These are phyloP conservation scores for Cordyceps pruinosa DNA, from an alignment of 2,329 filamentous ascomycete species.

Conservation along the genomic window DNA sequence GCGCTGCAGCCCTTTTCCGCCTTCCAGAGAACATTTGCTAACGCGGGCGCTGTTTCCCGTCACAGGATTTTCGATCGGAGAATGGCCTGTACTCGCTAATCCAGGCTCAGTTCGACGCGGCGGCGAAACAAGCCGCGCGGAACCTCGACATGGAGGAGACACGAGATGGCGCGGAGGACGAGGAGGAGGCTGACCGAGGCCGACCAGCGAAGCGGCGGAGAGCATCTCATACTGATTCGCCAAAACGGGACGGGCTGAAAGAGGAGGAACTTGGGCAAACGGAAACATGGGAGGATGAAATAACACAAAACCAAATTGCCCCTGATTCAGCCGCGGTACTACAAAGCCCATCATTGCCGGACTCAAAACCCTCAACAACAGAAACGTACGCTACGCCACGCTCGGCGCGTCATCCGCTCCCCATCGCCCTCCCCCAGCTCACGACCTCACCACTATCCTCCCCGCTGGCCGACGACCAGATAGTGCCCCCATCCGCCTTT, in stretches of 20 bases:
- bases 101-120: slow-evolving; percentile 57
- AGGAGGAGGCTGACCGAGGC: neutral
- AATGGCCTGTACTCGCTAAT: slow-evolving; percentile 68
- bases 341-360: slow-evolving; percentile 7
- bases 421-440: slow-evolving; percentile 18
- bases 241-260: neutral
- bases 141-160: slow-evolving; percentile 15
- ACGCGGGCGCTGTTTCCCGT: slow-evolving; percentile 15
- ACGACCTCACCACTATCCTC: slow-evolving; percentile 33
- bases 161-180: slow-evolving; percentile 22
- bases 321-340: neutral
- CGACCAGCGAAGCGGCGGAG: slow-evolving; percentile 14
- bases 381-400: slow-evolving; percentile 13
- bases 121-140: slow-evolving; percentile 31
- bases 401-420: slow-evolving; percentile 12
- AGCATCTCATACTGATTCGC: neutral
- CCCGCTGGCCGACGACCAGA: slow-evolving; percentile 27
- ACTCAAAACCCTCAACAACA: slow-evolving; percentile 11
- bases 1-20: neutral
- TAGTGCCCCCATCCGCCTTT: slow-evolving; percentile 21
- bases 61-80: slow-evolving; percentile 63
- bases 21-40: neutral
- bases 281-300: neutral
- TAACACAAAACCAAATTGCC: neutral
- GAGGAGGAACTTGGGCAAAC: neutral